Conservation (phyloP, 2,329 filamentous ascomycete species). For the Stagonosporopsis cucurbitacearum region DNA sequence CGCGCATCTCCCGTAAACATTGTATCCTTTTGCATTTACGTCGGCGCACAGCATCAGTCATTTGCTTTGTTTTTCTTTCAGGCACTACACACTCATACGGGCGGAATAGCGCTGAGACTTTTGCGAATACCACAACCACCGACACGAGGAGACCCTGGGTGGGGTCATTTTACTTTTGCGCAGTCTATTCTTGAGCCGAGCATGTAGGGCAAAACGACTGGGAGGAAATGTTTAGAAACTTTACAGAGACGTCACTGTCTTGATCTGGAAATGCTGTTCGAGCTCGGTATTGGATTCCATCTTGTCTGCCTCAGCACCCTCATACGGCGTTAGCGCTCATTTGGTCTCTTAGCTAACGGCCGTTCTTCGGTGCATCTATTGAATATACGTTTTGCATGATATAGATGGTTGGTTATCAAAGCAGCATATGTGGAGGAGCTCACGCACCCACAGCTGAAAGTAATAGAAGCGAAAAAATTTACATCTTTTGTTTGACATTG, state of each 20-base stretch:
- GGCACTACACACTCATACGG: slow-evolving; percentile 29
- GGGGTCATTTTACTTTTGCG: slow-evolving; percentile 21
- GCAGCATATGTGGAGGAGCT: slow-evolving; percentile 12
- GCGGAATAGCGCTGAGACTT: slow-evolving; percentile 37
- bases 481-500: slow-evolving; percentile 5
- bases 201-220: slow-evolving; percentile 1
- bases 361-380: slow-evolving; percentile 7
- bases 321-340: slow-evolving; percentile 18
- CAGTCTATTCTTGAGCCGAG: slow-evolving; percentile 18
- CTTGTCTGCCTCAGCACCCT: slow-evolving; percentile 4
- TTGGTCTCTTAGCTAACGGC: slow-evolving; percentile 7
- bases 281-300: slow-evolving; percentile 9
- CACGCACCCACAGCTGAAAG: slow-evolving; percentile 16
- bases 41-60: slow-evolving; percentile 21
- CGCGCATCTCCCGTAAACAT: slow-evolving; percentile 17
- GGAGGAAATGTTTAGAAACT: slow-evolving; percentile 2
- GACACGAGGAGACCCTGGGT: slow-evolving; percentile 17
- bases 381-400: slow-evolving; percentile 18
- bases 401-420: slow-evolving; percentile 25
- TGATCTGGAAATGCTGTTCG: slow-evolving; percentile 9
- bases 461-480: slow-evolving; percentile 15
- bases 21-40: slow-evolving; percentile 20
- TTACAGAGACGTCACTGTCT: slow-evolving; percentile 3
- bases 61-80: slow-evolving; percentile 16
- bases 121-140: slow-evolving; percentile 20